Conservation (phyloP, 2,329 filamentous ascomycete species). For the Fusarium acutatum region DNA sequence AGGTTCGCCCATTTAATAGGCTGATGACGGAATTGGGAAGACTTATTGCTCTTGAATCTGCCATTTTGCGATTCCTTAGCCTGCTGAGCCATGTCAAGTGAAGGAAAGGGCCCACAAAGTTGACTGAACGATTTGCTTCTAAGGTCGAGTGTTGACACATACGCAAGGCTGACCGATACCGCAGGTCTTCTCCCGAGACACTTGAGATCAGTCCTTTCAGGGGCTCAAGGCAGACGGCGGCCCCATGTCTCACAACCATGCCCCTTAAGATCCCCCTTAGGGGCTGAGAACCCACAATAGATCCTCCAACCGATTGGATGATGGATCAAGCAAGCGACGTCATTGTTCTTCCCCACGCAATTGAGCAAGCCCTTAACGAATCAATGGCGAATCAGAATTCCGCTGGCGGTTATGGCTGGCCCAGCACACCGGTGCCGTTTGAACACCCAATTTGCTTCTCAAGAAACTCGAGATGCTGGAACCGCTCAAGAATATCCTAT, state of each 20-base stretch:
- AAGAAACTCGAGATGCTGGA: constrained; percentile 10
- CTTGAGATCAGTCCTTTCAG: constrained; percentile 14
- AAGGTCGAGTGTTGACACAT: constrained; percentile 5
- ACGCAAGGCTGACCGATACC: constrained; percentile 25
- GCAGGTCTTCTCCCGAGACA: constrained; percentile 25
- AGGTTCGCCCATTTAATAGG: neutral
- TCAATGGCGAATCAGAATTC: constrained; percentile 36
- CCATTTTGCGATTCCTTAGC: neutral
- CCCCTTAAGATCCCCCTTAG: constrained; percentile 40
- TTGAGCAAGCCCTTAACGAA: constrained; percentile 15
- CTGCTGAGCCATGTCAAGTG: neutral
- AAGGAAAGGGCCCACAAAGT: neutral
- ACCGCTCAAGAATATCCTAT: constrained; percentile 20
- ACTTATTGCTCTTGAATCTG: neutral
- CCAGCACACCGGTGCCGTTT: constrained; percentile 40
- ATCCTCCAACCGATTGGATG: constrained; percentile 39
- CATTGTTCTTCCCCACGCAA: constrained; percentile 39
- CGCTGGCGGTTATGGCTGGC: constrained; percentile 35
- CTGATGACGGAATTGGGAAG: neutral
- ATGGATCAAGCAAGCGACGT: constrained; percentile 33
- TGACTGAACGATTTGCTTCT: neutral
- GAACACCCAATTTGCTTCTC: constrained; percentile 26
- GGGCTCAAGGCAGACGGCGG: constrained; percentile 19
- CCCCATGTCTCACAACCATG: constrained; percentile 41
- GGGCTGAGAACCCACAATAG: constrained; percentile 31